phyloP scores from a whole-genome alignment of 2,329 filamentous ascomycete genomes.

The Ceratocystis diversiconidia region DNA sequence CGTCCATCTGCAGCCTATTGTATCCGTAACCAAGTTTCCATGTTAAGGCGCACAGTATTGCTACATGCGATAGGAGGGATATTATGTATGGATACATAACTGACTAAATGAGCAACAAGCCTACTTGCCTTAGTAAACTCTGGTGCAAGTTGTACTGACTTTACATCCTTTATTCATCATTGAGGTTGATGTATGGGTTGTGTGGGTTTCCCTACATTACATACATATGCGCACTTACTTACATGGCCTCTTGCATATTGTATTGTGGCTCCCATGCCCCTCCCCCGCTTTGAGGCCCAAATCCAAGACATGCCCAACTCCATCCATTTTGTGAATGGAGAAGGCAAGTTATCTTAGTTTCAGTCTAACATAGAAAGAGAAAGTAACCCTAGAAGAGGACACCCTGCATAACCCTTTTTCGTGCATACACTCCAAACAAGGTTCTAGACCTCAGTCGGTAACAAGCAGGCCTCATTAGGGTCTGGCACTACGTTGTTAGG shows the following conservation, averaged over 20 bases:
- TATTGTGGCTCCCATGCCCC: neutral
- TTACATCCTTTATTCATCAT: too few relatives aligned
- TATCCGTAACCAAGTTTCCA: neutral
- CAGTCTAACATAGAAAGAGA: neutral
- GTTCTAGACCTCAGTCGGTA: too few relatives aligned
- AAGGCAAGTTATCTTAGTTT: neutral
- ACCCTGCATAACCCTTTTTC: too few relatives aligned
- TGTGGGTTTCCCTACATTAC: too few relatives aligned
- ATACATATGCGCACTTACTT: neutral
- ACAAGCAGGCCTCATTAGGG: neutral
- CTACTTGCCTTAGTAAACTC: neutral
- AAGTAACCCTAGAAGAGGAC: too few relatives aligned
- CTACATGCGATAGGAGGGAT: neutral
- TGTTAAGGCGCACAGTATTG: neutral
- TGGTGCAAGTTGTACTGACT: neutral
- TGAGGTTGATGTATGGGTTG: too few relatives aligned
- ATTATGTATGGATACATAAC: too few relatives aligned
- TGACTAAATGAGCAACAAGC: neutral
- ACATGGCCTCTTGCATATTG: neutral
- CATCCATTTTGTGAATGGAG: neutral
- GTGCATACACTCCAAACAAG: too few relatives aligned
- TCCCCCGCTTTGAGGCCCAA: constrained; percentile 5
- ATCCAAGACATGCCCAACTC: neutral
- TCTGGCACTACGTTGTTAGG: neutral
- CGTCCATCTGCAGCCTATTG: neutral